Percentiles rank a stretch among this genome's conserved stretches.
Evolutionary conservation across 176 grass and related monocot species (phyloP).

Genomic region (Tillandsia fasciculata): DNA sequence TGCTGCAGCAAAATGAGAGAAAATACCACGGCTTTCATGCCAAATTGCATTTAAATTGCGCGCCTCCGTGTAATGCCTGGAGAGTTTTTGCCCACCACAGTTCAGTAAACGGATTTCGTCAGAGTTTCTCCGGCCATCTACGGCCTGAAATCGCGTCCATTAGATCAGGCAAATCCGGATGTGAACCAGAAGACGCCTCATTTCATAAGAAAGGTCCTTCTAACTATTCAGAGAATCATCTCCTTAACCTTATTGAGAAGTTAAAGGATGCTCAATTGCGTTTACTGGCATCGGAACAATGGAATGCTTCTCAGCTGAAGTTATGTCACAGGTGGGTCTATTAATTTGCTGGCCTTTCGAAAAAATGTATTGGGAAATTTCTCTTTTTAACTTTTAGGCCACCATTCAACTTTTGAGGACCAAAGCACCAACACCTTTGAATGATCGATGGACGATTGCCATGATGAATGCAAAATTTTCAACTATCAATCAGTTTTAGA

Average conservation of each 20-base stretch:
- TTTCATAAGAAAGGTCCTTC: conserved; percentile 1
- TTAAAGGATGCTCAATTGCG: conserved; percentile 9
- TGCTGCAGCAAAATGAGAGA: background rate
- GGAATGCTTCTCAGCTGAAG: conserved; percentile 19
- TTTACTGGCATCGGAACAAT: conserved; percentile 19
- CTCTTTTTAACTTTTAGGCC: too few species aligned
- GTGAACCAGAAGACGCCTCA: background rate
- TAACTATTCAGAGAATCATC: background rate
- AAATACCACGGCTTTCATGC: background rate
- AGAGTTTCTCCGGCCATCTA: background rate
- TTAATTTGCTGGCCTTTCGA: background rate
- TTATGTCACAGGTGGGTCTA: conserved; percentile 10
- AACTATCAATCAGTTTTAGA: too few species aligned
- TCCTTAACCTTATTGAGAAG: background rate
- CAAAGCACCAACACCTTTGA: too few species aligned
- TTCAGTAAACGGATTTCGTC: conserved; percentile 3
- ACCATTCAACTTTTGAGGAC: too few species aligned
- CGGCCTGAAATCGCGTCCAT: background rate
- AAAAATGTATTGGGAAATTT: background rate
- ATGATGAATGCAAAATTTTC: too few species aligned
- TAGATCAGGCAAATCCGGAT: background rate
- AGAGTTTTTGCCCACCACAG: background rate
- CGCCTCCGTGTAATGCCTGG: background rate
- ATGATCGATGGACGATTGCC: too few species aligned
- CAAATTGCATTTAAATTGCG: background rate